phyloP scores from a whole-genome alignment of 306 rosid genomes.

The Dryas octopetala region DNA sequence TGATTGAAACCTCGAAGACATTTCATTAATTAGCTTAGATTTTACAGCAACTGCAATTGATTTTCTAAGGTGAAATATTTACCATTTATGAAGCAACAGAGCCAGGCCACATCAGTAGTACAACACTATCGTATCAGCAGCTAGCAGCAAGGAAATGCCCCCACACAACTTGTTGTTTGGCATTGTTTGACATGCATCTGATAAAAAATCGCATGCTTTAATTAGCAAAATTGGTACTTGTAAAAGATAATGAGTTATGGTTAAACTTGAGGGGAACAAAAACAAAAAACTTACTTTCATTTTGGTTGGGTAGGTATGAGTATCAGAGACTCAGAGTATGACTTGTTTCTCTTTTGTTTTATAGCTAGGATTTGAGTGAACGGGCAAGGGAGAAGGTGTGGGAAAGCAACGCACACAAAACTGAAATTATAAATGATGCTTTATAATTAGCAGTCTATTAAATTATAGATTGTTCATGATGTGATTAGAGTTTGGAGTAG shows the following conservation, averaged over 20 bases:
- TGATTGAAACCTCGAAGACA: background rate
- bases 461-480: constrained; percentile 3
- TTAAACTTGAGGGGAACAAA: background rate
- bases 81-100: background rate
- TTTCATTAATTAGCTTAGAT: background rate
- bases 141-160: background rate
- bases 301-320: constrained; percentile 9
- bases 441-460: background rate
- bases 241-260: background rate
- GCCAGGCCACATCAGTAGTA: background rate
- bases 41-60: background rate
- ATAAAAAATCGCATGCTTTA: constrained; percentile 5
- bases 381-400: background rate
- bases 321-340: background rate
- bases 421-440: background rate
- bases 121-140: background rate
- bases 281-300: background rate
- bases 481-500: constrained; percentile 16
- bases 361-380: background rate
- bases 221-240: background rate
- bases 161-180: constrained; percentile 2
- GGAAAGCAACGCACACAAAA: constrained; percentile 8
- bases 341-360: background rate
- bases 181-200: background rate
- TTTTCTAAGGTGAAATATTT: background rate